A percentile compares a stretch with the other conserved stretches of the same genome.
Conservation (phyloP, 768 basidiomycete species). For the Hygrophoropsis aurantiaca region DNA sequence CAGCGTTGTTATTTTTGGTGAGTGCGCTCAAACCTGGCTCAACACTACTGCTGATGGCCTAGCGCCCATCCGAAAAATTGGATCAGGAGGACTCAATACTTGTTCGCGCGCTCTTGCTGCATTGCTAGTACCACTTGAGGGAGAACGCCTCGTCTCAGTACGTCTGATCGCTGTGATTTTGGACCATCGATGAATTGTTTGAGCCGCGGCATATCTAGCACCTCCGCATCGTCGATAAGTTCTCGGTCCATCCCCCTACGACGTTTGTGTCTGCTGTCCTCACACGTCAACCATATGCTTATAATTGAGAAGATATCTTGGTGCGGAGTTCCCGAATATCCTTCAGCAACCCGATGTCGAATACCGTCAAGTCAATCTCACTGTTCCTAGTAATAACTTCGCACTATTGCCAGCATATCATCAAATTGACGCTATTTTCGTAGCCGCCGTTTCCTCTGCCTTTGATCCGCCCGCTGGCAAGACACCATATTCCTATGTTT, state of each 20-base stretch:
- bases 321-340: constrained; percentile 68
- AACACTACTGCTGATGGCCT: constrained; percentile 8
- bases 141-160: constrained; percentile 72
- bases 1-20: constrained; percentile 77
- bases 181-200: constrained; percentile 12
- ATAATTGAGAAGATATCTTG: constrained; percentile 60
- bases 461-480: constrained; percentile 75
- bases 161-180: constrained; percentile 22
- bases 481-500: constrained; percentile 74
- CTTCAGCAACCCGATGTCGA: constrained; percentile 70
- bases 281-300: constrained; percentile 9
- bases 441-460: constrained; percentile 65
- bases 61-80: constrained; percentile 8
- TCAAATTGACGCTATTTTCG: constrained; percentile 12
- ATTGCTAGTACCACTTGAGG: constrained; percentile 64
- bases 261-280: constrained; percentile 47
- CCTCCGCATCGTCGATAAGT: constrained; percentile 73
- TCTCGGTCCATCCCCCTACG: constrained; percentile 70
- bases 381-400: constrained; percentile 55
- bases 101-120: constrained; percentile 71
- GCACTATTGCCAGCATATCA: constrained; percentile 5
- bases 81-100: constrained; percentile 77
- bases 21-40: constrained; percentile 17
- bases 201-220: constrained; percentile 39
- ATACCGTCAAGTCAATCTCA: constrained; percentile 82